Base-by-base conservation (phyloP, 257 asterid species). In the Buddleja alternifolia region DNA sequence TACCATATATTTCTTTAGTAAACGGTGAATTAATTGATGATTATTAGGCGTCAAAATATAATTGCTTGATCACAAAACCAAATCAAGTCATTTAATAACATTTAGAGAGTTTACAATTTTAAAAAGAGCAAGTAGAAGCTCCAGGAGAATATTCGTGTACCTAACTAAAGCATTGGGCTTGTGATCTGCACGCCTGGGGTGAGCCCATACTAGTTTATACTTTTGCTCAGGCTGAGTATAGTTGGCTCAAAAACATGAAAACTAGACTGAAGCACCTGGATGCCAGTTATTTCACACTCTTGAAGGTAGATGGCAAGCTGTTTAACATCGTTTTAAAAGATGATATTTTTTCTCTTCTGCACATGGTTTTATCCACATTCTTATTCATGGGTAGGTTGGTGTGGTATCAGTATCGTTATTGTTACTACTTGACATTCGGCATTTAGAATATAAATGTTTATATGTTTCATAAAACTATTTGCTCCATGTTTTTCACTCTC, bases 131-230 rank as follows among this genome's bases (percentile, higher is more conserved):
- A 25, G 66, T 11, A 54, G 67, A 70, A 44, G 56, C 44, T 57
- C 39, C n/a, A 20, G 51, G 58, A 4, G 44, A 41, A 65, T 51
- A 68, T 53, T 40, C 58, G 47, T 44, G 39, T 20, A 53, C 16
- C 39, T 54, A 32, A 66, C 15, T 17, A 17, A 32, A 59, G 47
- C 63, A 36, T 70, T 60, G 58, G 24, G 37, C 48, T 25, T 66
- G 14, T 54, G 19, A 58, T 58, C 21, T 57, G 29, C 37, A 47
- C 23, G 60, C 55, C 69, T 46, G 62, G 59, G 71, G 64, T 73
- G 45, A 42, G 15, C 29, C 53, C 20, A 47, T 19, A 60, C 10
- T 59, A 63, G 25, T 53, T 45, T 59, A 58, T 29, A 66, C 19
- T 34, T 61, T 47, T 20, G 24, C 11, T 46, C 44, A 19, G 66